Conservation (phyloP, 345 rosid species). For the Ceriops tagal region DNA sequence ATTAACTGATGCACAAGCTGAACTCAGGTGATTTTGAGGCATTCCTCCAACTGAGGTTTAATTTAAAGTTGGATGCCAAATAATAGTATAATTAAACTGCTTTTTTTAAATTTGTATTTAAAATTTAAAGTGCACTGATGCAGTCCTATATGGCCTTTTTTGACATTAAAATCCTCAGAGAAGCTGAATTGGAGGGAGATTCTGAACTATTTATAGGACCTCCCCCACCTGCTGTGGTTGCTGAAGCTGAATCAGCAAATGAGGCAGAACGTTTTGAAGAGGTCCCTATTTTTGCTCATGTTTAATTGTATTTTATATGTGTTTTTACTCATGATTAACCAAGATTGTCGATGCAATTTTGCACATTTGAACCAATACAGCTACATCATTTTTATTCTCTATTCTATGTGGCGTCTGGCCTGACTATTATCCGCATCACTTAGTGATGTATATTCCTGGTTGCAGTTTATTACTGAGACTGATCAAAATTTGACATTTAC, state of each 20-base stretch:
- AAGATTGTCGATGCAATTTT: too few species aligned
- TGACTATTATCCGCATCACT: too few species aligned
- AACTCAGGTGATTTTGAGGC: constrained; percentile 51
- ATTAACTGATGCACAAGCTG: constrained; percentile 87
- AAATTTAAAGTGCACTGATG: constrained; percentile 2
- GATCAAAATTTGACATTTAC: constrained; percentile 10
- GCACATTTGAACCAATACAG: too few species aligned
- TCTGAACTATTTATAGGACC: constrained; percentile 76
- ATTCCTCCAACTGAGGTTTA: not conserved
- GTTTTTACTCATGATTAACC: not conserved
- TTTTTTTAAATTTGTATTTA: not conserved
- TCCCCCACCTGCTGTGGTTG: constrained; percentile 84
- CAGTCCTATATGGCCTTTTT: constrained; percentile 7
- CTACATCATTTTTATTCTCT: too few species aligned
- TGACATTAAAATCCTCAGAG: constrained; percentile 40
- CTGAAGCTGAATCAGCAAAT: constrained; percentile 82
- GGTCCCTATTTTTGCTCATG: constrained; percentile 37
- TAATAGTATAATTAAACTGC: too few species aligned
- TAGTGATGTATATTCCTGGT: too few species aligned
- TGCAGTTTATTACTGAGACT: not conserved
- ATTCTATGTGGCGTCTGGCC: not conserved
- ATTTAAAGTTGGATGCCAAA: not conserved
- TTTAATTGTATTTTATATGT: not conserved
- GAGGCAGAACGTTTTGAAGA: constrained; percentile 98
- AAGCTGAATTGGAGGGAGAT: constrained; percentile 84